phyloP scores from a whole-genome alignment of 305 asterid genomes.

The Solanum chacoense region DNA sequence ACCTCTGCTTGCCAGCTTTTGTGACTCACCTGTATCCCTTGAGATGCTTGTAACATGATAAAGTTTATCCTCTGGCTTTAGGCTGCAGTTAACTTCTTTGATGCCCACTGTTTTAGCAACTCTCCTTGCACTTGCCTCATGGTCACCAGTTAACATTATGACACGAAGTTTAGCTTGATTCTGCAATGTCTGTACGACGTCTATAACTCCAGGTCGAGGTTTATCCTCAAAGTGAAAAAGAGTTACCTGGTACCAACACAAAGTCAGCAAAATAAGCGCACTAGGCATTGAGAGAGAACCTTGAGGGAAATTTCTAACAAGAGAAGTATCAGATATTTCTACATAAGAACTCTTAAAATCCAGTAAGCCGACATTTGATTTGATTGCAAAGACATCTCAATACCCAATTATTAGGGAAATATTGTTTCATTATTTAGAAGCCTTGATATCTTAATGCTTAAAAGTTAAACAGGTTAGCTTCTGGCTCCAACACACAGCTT shows the following conservation, averaged over 20 bases:
- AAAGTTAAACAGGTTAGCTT: not conserved
- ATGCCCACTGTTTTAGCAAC: conserved; percentile 93
- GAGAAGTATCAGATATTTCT: not conserved
- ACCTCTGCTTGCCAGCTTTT: not conserved
- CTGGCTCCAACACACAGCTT: not conserved
- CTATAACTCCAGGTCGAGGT: conserved; percentile 65
- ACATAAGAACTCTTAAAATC: not conserved
- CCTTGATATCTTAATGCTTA: not conserved
- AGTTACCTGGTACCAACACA: conserved; percentile 51
- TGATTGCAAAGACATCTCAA: not conserved
- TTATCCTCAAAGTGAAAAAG: conserved; percentile 88
- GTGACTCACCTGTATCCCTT: conserved; percentile 62
- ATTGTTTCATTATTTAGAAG: not conserved
- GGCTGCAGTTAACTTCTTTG: conserved; percentile 69
- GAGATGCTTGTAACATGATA: conserved; percentile 75
- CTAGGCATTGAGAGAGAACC: not conserved
- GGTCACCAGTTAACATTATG: conserved; percentile 97
- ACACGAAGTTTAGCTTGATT: conserved; percentile 67
- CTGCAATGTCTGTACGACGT: conserved; percentile 61
- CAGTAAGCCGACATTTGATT: not conserved
- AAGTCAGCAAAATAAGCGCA: not conserved
- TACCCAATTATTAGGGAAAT: not conserved
- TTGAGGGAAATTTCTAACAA: not conserved
- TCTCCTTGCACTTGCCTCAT: conserved; percentile 84
- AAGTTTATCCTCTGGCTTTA: conserved; percentile 97